Conservation (phyloP, 2,329 filamentous ascomycete genomes). For the Nannizziopsis arthrosporioides region DNA sequence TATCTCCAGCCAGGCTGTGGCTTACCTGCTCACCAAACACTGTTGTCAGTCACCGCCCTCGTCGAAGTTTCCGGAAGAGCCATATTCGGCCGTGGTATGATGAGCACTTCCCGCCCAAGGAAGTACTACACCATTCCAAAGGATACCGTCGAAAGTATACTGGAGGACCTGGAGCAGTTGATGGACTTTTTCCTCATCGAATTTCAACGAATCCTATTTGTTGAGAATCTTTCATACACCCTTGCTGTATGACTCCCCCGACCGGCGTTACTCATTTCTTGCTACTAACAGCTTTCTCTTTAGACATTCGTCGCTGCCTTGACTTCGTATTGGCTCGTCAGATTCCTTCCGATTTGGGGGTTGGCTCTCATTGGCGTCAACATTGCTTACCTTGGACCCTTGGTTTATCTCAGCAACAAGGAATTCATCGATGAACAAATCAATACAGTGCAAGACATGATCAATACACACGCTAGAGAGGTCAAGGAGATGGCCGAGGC, state of each 20-base stretch:
- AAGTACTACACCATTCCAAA: constrained; percentile 56
- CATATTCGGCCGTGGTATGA: constrained; percentile 46
- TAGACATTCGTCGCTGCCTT: constrained; percentile 50
- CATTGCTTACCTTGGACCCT: constrained; percentile 47
- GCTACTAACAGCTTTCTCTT: constrained; percentile 15
- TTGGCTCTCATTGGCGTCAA: constrained; percentile 46
- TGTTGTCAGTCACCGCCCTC: constrained; percentile 40
- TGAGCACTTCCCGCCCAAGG: constrained; percentile 49
- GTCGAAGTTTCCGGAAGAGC: constrained; percentile 47
- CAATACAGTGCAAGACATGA: constrained; percentile 41
- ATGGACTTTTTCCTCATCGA: constrained; percentile 59
- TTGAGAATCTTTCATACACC: constrained; percentile 52
- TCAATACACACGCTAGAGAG: constrained; percentile 48
- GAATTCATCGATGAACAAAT: constrained; percentile 52
- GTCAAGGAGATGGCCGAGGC: constrained; percentile 49
- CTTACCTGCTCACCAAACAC: neutral
- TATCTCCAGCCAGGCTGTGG: neutral
- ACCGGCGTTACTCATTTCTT: neutral
- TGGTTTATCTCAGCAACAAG: constrained; percentile 55
- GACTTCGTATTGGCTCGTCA: constrained; percentile 53
- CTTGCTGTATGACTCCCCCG: constrained; percentile 40
- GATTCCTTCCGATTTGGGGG: constrained; percentile 54
- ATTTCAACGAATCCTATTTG: constrained; percentile 54
- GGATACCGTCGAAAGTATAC: constrained; percentile 49
- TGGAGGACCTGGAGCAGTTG: constrained; percentile 53